Evolutionary conservation across 257 asterid species (phyloP).

Genomic region (Sherardia arvensis): DNA sequence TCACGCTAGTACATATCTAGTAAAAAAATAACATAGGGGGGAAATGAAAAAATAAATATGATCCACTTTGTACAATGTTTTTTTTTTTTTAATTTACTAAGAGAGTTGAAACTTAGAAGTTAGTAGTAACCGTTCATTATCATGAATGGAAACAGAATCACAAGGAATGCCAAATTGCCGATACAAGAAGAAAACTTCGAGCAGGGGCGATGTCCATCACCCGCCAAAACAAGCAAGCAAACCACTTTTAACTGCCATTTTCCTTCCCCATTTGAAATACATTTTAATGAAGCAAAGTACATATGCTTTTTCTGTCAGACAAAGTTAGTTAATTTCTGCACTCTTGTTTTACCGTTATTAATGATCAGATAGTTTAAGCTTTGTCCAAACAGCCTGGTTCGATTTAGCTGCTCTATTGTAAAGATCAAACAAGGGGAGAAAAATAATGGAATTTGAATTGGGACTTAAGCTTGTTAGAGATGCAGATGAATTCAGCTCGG

Average conservation of each 20-base stretch:
- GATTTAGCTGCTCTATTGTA: neutral
- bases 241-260: neutral
- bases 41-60: too few relatives aligned
- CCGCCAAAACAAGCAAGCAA: slow-evolving; percentile 4
- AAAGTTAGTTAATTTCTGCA: slow-evolving; percentile 8
- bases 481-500: slow-evolving; percentile 38
- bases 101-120: too few relatives aligned
- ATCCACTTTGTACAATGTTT: too few relatives aligned
- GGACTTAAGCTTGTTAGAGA: slow-evolving; percentile 44
- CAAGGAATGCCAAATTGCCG: too few relatives aligned
- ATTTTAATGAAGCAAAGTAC: slow-evolving; percentile 46
- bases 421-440: neutral
- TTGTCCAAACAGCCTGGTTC: neutral
- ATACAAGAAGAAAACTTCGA: neutral
- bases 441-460: slow-evolving; percentile 56
- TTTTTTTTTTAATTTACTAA: too few relatives aligned
- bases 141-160: neutral
- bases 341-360: neutral
- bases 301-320: slow-evolving; percentile 30
- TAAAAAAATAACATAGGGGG: too few relatives aligned
- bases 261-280: neutral
- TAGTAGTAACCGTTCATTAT: neutral
- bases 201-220: neutral
- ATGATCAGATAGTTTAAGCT: neutral
- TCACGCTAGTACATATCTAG: too few relatives aligned